Percentiles rank a stretch among this genome's conserved stretches.
Conservation (phyloP, 306 rosid genomes). For the Vachellia collinsii region DNA sequence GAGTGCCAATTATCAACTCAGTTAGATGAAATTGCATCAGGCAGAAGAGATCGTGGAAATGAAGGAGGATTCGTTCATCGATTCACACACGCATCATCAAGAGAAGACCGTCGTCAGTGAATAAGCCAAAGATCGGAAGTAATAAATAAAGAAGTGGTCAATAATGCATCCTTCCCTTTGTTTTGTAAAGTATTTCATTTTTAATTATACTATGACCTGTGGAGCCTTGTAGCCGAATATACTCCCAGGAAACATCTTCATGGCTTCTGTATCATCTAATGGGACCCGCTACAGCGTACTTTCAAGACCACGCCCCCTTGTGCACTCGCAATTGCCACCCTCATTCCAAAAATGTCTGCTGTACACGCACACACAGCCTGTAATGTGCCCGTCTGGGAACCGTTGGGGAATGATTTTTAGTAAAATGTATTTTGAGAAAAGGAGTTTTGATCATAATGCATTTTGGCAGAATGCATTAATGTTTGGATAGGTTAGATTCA, state of each 20-base stretch:
- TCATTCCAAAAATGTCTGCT: too few relatives aligned
- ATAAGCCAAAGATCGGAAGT: not conserved
- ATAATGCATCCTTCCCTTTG: not conserved
- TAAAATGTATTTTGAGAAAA: too few relatives aligned
- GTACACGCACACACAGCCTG: too few relatives aligned
- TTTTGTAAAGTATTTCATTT: not conserved
- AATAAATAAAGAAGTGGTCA: not conserved
- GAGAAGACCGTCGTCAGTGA: not conserved
- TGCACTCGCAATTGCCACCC: not conserved
- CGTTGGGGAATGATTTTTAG: too few relatives aligned
- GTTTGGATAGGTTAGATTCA: too few relatives aligned
- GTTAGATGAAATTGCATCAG: constrained; percentile 31
- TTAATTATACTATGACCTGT: not conserved
- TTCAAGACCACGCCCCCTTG: not conserved
- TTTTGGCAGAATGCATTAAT: too few relatives aligned
- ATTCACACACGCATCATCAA: not conserved
- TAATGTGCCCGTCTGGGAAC: too few relatives aligned
- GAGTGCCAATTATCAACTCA: not conserved
- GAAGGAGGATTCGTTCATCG: not conserved
- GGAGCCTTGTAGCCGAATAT: not conserved
- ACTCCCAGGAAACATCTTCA: not conserved
- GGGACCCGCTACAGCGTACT: not conserved
- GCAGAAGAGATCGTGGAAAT: not conserved
- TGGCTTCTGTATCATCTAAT: not conserved
- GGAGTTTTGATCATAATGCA: too few relatives aligned